phyloP scores from a whole-genome alignment of 108 stramenopile species.

The Skeletonema grethae region DNA sequence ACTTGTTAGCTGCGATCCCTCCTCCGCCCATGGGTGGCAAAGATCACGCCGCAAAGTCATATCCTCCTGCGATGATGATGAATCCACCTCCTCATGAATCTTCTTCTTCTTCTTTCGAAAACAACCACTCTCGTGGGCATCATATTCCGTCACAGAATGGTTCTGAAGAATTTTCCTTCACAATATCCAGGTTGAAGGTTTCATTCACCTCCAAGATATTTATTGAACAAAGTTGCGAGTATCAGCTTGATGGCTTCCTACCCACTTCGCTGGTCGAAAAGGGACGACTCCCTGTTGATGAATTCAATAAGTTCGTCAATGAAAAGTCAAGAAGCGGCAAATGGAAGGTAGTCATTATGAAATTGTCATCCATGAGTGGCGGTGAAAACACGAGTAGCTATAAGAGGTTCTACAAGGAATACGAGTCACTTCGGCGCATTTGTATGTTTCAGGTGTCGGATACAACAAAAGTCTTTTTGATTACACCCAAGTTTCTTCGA shows the following conservation, averaged over 20 bases:
- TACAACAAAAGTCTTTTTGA: conserved; percentile 67
- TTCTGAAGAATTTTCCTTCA: conserved; percentile 32
- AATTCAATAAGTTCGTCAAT: conserved; percentile 61
- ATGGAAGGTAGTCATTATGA: conserved; percentile 51
- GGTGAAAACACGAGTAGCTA: conserved; percentile 49
- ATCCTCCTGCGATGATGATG: conserved; percentile 8
- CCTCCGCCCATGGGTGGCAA: conserved; percentile 8
- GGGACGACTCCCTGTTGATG: conserved; percentile 58
- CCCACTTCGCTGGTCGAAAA: conserved; percentile 55
- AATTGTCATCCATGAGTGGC: conserved; percentile 44
- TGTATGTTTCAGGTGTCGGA: conserved; percentile 62
- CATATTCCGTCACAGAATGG: conserved; percentile 39
- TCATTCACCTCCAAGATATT: conserved; percentile 44
- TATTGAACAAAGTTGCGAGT: conserved; percentile 21
- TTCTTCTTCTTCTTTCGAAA: conserved; percentile 4
- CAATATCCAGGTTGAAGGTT: conserved; percentile 31
- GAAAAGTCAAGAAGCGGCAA: conserved; percentile 58
- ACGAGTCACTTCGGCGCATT: conserved; percentile 65
- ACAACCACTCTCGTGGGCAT: conserved; percentile 2
- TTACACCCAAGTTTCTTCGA: conserved; percentile 70
- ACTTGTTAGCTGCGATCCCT: conserved; percentile 1
- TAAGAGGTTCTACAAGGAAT: conserved; percentile 68
- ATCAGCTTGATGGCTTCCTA: conserved; percentile 41
- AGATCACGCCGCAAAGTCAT: neutral
- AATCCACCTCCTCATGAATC: conserved; percentile 1